Evolutionary conservation across 148 eudicot species (phyloP), one percentile per base, ranked within the genome.

Genomic region (Pharnaceum exiguum): DNA sequence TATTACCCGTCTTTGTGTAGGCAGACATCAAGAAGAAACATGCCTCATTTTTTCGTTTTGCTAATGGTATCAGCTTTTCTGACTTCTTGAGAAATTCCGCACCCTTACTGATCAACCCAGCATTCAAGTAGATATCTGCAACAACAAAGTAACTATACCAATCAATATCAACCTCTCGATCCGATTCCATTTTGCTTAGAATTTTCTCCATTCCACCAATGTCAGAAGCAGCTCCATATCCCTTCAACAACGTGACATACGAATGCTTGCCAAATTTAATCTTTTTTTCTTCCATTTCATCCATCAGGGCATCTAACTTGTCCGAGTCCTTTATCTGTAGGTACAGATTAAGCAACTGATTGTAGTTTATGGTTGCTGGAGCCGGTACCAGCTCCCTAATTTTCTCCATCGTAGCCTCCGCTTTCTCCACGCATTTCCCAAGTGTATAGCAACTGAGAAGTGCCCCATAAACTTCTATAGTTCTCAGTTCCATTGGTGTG

Each of bases 401-500:
- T 45, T 71, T 62, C 38, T 68, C 59, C 75, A 75, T 26, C 51
- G 59, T 46, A 56, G 60, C 72, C 38, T 75, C 80, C 24, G 83
- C 83, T 58, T 75, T 79, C 36, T 75, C 77, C 27, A 75, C 67
- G n/a, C 48, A 38, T 56, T 62, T 73, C 44, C 9, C 62, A 1
- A 51, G 62, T 16, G 73, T 47, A 57, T 72, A 76, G 69, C 74
- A 66, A 58, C 44, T 50, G 54, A 79, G 84, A 57, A 79, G 75
- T 22, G 66, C 52, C 50, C 49, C 24, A 51, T 76, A 76, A 61
- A 55, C 65, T 55, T 51, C 59, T 5, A 32, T 2, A 9, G 36
- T 29, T 63, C 40, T 74, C 3, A n/a, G 51, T n/a, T 70, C 19
- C 38, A 60, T 32, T 37, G 72, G 56, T 45, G 66, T 54, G 7